Evolutionary conservation across 345 rosid genomes (phyloP).

Genomic region (Arabidopsis suecica): DNA sequence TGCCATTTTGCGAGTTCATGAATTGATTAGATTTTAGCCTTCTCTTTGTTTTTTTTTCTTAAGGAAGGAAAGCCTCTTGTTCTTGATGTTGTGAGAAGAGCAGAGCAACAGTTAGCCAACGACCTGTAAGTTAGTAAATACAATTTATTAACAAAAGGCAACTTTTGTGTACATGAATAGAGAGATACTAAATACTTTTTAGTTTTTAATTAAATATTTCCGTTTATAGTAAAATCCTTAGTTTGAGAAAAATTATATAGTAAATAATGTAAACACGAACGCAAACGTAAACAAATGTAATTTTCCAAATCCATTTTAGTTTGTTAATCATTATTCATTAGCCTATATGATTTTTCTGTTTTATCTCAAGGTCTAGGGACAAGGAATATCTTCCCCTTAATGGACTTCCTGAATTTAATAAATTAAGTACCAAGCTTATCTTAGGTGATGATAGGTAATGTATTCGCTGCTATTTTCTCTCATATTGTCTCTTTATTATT

Average conservation of each 20-base stretch:
- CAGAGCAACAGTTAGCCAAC: slow-evolving; percentile 75
- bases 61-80: slow-evolving; percentile 93
- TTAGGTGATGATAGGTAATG: slow-evolving; percentile 77
- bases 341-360: not conserved
- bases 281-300: not conserved
- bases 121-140: slow-evolving; percentile 54
- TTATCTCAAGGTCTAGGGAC: slow-evolving; percentile 58
- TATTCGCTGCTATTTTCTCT: not conserved
- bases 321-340: not conserved
- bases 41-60: not conserved
- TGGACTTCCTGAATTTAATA: slow-evolving; percentile 84
- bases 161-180: not conserved
- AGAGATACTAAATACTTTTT: not conserved
- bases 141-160: not conserved
- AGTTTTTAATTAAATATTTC: not conserved
- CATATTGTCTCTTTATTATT: not conserved
- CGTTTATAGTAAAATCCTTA: not conserved
- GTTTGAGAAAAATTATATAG: not conserved
- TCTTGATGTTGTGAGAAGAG: slow-evolving; percentile 72
- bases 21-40: slow-evolving; percentile 19
- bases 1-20: not conserved
- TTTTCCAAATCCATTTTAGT: not conserved
- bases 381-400: slow-evolving; percentile 87
- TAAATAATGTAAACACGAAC: not conserved
- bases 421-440: slow-evolving; percentile 79